Evolutionary conservation across 805 yeast genomes (phyloP).

Genomic region (Candida lessepsii): DNA sequence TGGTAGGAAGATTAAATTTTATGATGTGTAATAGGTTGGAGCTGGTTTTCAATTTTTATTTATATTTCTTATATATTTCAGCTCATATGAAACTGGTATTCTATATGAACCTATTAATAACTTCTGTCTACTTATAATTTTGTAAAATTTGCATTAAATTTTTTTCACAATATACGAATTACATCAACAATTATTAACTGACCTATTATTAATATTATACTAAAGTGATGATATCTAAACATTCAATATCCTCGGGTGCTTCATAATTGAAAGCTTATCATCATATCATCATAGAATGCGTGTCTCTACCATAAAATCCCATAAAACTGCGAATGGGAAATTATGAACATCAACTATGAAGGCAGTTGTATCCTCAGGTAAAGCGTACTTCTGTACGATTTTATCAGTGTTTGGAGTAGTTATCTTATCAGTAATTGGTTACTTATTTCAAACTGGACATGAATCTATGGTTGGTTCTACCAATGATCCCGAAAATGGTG

Average conservation of each 20-base stretch:
- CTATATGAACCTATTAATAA: too few relatives aligned
- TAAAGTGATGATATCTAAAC: too few relatives aligned
- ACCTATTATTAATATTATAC: too few relatives aligned
- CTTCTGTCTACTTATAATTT: too few relatives aligned
- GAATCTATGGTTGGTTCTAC: conserved; percentile 93
- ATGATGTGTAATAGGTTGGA: neutral
- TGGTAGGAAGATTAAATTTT: too few relatives aligned
- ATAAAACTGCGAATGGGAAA: conserved; percentile 6
- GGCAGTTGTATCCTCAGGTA: conserved; percentile 55
- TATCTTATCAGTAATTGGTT: conserved; percentile 81
- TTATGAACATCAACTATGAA: conserved; percentile 28
- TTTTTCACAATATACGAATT: neutral
- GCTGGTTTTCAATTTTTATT: too few relatives aligned
- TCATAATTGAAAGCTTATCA: too few relatives aligned
- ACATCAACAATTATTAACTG: too few relatives aligned
- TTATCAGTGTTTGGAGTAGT: conserved; percentile 90
- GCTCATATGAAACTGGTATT: too few relatives aligned
- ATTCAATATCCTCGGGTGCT: too few relatives aligned
- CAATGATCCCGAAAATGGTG: conserved; percentile 89
- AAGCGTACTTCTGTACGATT: conserved; percentile 95
- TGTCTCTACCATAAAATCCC: neutral
- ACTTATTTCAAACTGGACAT: conserved; percentile 73
- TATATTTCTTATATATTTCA: too few relatives aligned
- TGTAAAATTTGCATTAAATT: too few relatives aligned
- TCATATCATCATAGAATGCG: neutral